phyloP scores from a whole-genome alignment of 352 stramenopile genomes.

The Aphanomyces astaci region DNA sequence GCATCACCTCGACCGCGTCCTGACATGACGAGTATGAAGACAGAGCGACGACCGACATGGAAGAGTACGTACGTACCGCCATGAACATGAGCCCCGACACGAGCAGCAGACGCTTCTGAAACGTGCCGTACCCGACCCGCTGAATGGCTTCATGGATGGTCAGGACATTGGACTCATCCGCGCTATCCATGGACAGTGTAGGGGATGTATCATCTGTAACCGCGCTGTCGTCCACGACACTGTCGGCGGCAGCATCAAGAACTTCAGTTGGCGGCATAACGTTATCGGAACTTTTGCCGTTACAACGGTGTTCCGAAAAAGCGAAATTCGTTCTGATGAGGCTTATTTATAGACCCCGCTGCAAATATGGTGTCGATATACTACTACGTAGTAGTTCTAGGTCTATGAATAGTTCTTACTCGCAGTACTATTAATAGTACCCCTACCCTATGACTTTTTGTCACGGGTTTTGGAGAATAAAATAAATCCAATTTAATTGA shows the following conservation, averaged over 20 bases:
- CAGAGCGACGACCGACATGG: not conserved
- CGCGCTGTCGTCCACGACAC: not conserved
- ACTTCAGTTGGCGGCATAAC: not conserved
- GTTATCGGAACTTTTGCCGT: not conserved
- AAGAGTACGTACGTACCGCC: too few species aligned
- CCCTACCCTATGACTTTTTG: too few species aligned
- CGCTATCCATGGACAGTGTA: not conserved
- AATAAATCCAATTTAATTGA: too few species aligned
- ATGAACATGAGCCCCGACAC: constrained; percentile 23
- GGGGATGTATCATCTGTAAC: not conserved
- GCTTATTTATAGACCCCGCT: not conserved
- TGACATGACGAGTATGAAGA: not conserved
- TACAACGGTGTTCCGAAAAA: too few species aligned
- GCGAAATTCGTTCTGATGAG: too few species aligned
- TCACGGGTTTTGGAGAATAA: too few species aligned
- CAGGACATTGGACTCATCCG: not conserved
- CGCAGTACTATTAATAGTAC: too few species aligned
- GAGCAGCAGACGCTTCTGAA: constrained; percentile 11
- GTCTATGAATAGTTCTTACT: too few species aligned
- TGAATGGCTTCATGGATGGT: constrained; percentile 10
- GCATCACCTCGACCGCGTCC: constrained; percentile 22
- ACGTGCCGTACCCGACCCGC: constrained; percentile 11
- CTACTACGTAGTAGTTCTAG: too few species aligned
- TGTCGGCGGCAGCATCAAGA: not conserved
- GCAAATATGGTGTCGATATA: too few species aligned